Evolutionary conservation across 2,329 filamentous ascomycete species (phyloP).

Genomic region (Xylaria arbuscula): DNA sequence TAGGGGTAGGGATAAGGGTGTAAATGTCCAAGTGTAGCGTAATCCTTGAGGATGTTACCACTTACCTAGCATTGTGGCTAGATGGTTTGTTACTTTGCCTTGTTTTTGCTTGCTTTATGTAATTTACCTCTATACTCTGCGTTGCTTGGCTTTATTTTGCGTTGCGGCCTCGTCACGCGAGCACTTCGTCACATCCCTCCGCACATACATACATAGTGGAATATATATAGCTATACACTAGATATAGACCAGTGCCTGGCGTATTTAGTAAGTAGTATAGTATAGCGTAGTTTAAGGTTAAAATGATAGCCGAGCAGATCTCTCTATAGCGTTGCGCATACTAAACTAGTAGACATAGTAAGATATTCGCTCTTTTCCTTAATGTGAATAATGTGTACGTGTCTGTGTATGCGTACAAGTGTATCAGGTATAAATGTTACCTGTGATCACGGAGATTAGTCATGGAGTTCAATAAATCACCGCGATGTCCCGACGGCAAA

Average conservation of each 20-base stretch:
- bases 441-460: background rate
- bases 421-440: background rate
- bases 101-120: background rate
- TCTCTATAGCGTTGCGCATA: too few relatives aligned
- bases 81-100: background rate
- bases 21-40: background rate
- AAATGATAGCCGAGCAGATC: too few relatives aligned
- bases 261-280: too few relatives aligned
- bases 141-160: too few relatives aligned
- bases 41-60: slow-evolving; percentile 21
- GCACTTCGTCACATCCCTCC: background rate
- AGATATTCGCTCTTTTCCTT: too few relatives aligned
- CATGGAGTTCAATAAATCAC: background rate
- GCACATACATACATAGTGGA: background rate
- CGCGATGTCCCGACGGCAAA: slow-evolving; percentile 22
- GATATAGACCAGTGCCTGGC: too few relatives aligned
- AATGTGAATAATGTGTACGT: background rate
- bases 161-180: background rate
- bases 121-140: too few relatives aligned
- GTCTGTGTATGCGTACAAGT: background rate
- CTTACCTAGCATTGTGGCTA: slow-evolving; percentile 1
- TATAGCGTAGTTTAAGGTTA: too few relatives aligned
- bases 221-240: too few relatives aligned
- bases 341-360: too few relatives aligned
- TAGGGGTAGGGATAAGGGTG: too few relatives aligned